Conservation (phyloP, 257 asterid species). For the Solanum rostratum region DNA sequence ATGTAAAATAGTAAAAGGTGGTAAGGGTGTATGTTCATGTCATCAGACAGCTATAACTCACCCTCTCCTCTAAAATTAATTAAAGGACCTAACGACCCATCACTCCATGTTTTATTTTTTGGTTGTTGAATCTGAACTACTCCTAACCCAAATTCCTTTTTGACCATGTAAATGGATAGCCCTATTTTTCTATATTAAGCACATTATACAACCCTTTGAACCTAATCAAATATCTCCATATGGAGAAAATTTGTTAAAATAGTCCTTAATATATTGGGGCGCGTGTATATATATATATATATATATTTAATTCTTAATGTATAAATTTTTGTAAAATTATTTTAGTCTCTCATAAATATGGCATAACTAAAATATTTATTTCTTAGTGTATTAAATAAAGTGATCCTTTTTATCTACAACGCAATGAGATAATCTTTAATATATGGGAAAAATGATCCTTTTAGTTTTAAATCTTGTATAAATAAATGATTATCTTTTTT, state of each 20-base stretch:
- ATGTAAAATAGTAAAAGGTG: background rate
- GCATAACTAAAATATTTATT: too few relatives aligned
- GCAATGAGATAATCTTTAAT: too few relatives aligned
- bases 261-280: too few relatives aligned
- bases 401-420: too few relatives aligned
- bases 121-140: background rate
- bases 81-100: background rate
- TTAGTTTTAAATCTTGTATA: too few relatives aligned
- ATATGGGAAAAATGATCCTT: too few relatives aligned
- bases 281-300: too few relatives aligned
- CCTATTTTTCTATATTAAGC: conserved; percentile 2
- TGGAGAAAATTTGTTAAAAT: background rate
- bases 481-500: too few relatives aligned
- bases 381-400: too few relatives aligned
- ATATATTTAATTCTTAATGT: too few relatives aligned
- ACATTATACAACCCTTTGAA: background rate
- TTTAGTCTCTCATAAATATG: too few relatives aligned
- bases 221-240: background rate
- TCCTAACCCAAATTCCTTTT: conserved; percentile 7
- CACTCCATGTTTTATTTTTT: background rate
- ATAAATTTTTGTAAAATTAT: too few relatives aligned
- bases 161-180: conserved; percentile 12
- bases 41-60: background rate
- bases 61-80: background rate
- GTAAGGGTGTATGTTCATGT: background rate